These are phyloP conservation scores for Apiotrichum mycotoxinovorans DNA, from an alignment of 1,284 basidiomycete species.

Conservation along the genomic window DNA sequence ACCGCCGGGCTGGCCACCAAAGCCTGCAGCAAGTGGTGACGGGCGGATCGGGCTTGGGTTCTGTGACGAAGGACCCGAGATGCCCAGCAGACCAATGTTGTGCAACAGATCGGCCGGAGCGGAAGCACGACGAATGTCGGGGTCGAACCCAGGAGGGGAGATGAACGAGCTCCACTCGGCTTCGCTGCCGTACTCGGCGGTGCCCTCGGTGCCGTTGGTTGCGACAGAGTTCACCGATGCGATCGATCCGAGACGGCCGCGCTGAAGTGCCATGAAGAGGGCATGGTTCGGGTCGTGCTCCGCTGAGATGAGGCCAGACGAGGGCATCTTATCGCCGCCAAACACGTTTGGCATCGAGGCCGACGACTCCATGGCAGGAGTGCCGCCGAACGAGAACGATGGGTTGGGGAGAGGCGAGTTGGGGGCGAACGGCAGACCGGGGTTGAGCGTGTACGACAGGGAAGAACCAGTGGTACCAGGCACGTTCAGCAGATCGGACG, in stretches of 20 bases:
- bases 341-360: not conserved
- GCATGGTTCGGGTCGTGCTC: conserved; percentile 22
- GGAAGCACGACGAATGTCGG: conserved; percentile 30
- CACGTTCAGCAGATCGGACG: conserved; percentile 1
- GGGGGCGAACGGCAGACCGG: conserved; percentile 24
- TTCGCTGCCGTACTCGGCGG: conserved; percentile 25
- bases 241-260: conserved; percentile 39
- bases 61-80: conserved; percentile 9
- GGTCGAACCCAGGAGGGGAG: conserved; percentile 26
- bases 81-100: conserved; percentile 29
- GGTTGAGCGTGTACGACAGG: conserved; percentile 15
- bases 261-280: conserved; percentile 31
- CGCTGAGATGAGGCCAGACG: not conserved
- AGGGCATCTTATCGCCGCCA: not conserved
- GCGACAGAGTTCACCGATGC: conserved; percentile 26
- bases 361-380: conserved; percentile 3
- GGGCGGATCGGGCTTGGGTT: conserved; percentile 7
- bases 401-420: conserved; percentile 41
- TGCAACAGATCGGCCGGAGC: conserved; percentile 28
- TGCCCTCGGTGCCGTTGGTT: conserved; percentile 21
- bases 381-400: conserved; percentile 39
- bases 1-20: not conserved
- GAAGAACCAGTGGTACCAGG: not conserved
- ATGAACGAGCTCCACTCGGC: conserved; percentile 12
- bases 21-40: conserved; percentile 9